A percentile compares a stretch with the other conserved stretches of the same genome.
Conservation (phyloP, 805 yeast genomes). For the Priceomyces medius region DNA sequence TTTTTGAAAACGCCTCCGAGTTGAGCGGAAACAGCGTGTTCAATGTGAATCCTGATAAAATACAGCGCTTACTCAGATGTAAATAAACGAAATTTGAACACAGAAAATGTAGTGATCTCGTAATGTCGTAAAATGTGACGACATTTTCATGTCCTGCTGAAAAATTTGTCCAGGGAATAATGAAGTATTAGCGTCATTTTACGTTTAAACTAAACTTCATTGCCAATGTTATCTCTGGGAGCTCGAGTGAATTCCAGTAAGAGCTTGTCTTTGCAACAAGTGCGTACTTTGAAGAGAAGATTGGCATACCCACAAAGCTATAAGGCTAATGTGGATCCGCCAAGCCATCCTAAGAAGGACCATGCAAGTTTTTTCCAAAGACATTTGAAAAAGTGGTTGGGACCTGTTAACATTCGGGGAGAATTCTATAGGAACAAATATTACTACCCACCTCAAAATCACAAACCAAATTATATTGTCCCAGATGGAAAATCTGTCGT, state of each 20-base stretch:
- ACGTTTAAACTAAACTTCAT: too few relatives aligned
- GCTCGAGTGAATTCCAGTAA: constrained; percentile 6
- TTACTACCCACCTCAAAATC: constrained; percentile 63
- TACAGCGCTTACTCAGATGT: not conserved
- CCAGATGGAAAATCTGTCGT: constrained; percentile 47
- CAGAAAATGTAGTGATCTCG: not conserved
- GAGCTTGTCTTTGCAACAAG: constrained; percentile 12
- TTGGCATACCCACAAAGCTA: constrained; percentile 36
- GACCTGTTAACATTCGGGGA: constrained; percentile 81
- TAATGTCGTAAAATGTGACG: constrained; percentile 4
- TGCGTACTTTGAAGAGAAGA: constrained; percentile 24
- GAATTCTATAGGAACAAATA: constrained; percentile 77
- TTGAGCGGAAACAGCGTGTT: not conserved
- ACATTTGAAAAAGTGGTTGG: constrained; percentile 72
- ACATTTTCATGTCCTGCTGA: not conserved
- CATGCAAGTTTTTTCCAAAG: constrained; percentile 55
- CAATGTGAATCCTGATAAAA: not conserved
- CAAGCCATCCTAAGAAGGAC: constrained; percentile 35
- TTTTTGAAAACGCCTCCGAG: not conserved
- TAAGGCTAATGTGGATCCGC: constrained; percentile 29
- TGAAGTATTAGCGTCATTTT: too few relatives aligned
- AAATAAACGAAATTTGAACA: not conserved
- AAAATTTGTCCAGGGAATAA: not conserved
- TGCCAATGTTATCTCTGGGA: constrained; percentile 6
- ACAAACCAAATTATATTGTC: constrained; percentile 69